Base-by-base conservation (phyloP, 768 basidiomycete genomes). In the Naematelia encephala region DNA sequence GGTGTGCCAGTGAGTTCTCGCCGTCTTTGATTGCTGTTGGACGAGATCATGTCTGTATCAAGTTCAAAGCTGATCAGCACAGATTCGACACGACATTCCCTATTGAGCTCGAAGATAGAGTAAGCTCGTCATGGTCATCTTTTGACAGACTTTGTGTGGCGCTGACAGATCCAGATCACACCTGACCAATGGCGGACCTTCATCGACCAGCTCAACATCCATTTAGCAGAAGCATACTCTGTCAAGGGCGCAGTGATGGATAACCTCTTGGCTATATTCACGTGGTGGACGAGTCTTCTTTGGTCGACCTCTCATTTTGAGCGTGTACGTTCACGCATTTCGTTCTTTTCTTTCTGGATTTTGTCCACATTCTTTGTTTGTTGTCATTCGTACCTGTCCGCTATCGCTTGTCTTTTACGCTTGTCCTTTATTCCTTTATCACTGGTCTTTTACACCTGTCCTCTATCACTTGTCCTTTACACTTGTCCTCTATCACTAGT, bases 41-140 rank as follows among this genome's bases (percentile, higher is more conserved):
- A 11, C 39, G 39, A 11, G 12, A 11, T 43, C 39, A 11, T 43
- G 19, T 43, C 39, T 19, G 11, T 43, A 11, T 43, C 39, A 43
- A 11, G 11, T 34, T 19, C 5, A 30, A 14, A 28, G 34, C 28
- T 19, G 14, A 13, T 14, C 28, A 8, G 44, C 19, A 3, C 47
- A 80, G 79, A 58, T 96, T 99, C 76, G 83, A 89, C 29, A 83
- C 90, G 0, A 84, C 87, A 63, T 99, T 88, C 77, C 92, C 91
- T 1, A 79, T 93, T 43, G 96, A 99, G 76, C 81, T 99, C 4
- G 93, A 97, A 67, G 90, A 91, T 47, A 83, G 96, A 76, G 92
- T 94, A 69, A 70, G 89, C 51, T 42, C 47, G 2, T 13, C 19
- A 13, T 48, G 61, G 43, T n/a, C 21, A 47, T 27, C 30, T 44